Evolutionary conservation across 1,284 basidiomycete species (phyloP), one percentile per base, ranked within the genome.

Genomic region (Ceratobasidium papillatum): DNA sequence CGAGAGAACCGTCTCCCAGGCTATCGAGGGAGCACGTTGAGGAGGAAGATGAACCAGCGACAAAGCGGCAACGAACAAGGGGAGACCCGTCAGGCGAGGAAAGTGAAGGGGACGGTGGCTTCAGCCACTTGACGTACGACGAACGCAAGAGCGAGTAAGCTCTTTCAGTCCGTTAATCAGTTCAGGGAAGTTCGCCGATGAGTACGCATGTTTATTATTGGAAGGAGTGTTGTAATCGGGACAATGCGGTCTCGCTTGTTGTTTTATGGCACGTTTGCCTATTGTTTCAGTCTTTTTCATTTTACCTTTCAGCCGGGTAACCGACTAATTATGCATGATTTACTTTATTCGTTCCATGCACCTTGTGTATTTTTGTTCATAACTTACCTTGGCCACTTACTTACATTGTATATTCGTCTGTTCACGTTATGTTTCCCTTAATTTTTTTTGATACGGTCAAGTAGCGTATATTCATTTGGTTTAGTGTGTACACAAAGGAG

Each of bases 261-360:
- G 30, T 56, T 36, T 43, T 30, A 8, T 22, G 41, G 41, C 61
- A 63, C 14, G 5, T 38, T 9, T 64, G 12, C 59, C 43, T 71
- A 71, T 71, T 71, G 66, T 71, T 59, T 30, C 34, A 68, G 58
- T 30, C 52, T 47, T 69, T 12, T 59, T 30, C 30, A 36, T 36
- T 25, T 32, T 32, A 49, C 56, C 45, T 22, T 68, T 54, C 12
- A 54, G 17, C 25, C 11, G 38, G 58, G 30, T 56, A 22, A 14
- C 36, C 32, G 9, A 47, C 65, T 68, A 68, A 68, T 68, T 30
- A 47, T 54, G 66, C 66, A 71, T 59, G 66, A 71, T 27, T 59
- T 68, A 64, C 52, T 32, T 64, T 65, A 59, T 71, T 71, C 54
- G 66, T 41, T n/a, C 52, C 66, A 58, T 71, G 66, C 66, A 59